These are phyloP conservation scores for Candolleomyces aberdarensis DNA, from an alignment of 768 basidiomycete species.

Conservation along the genomic window DNA sequence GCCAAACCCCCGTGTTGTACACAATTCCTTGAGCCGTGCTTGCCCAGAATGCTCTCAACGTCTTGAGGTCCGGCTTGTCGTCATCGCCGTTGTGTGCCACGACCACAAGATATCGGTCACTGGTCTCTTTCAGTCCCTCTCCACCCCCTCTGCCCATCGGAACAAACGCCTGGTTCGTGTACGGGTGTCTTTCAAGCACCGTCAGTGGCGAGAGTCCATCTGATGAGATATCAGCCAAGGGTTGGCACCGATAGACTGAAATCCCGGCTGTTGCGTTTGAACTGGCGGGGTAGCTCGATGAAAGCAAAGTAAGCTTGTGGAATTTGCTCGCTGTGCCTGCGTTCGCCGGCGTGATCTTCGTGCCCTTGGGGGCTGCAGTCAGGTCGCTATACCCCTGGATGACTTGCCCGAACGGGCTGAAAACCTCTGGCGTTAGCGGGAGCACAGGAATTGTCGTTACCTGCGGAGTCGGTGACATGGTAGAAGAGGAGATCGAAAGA, in stretches of 20 bases:
- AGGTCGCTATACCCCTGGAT: conserved; percentile 81
- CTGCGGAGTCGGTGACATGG: conserved; percentile 6
- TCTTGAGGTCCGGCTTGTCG: conserved; percentile 73
- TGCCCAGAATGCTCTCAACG: conserved; percentile 80
- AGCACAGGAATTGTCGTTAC: conserved; percentile 46
- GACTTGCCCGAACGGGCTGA: conserved; percentile 86
- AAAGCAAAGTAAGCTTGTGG: conserved; percentile 81
- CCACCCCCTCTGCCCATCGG: conserved; percentile 76
- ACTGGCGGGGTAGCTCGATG: conserved; percentile 59
- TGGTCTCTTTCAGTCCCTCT: conserved; percentile 47
- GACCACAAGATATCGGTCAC: conserved; percentile 72
- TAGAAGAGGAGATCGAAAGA: not conserved
- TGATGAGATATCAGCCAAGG: conserved; percentile 38
- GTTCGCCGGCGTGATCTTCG: conserved; percentile 79
- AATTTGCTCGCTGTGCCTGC: conserved; percentile 90
- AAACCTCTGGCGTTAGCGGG: conserved; percentile 81
- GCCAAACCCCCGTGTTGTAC: conserved; percentile 86
- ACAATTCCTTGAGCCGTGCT: conserved; percentile 80
- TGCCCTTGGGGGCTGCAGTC: conserved; percentile 61
- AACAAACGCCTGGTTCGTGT: conserved; percentile 89
- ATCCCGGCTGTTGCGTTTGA: conserved; percentile 62
- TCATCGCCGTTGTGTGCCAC: conserved; percentile 78
- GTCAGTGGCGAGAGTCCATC: conserved; percentile 56
- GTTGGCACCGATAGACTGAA: conserved; percentile 82
- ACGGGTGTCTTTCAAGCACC: conserved; percentile 86